Conservation (phyloP, 768 basidiomycete genomes). For the Suillus subaureus region DNA sequence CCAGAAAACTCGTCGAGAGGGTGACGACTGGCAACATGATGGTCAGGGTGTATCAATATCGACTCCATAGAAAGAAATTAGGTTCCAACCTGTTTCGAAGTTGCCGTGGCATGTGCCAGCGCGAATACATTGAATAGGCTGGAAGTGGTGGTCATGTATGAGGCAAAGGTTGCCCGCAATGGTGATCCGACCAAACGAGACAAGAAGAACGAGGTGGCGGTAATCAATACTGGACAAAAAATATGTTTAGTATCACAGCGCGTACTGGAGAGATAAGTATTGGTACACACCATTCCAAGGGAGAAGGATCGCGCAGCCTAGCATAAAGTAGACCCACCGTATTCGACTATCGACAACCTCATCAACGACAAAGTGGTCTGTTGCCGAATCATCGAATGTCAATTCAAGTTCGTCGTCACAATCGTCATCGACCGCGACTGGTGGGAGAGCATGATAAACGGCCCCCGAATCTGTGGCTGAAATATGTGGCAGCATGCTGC, state of each 20-base stretch:
- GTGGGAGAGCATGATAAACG: constrained; percentile 24
- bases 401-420: constrained; percentile 7
- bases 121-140: constrained; percentile 68
- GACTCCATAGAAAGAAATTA: neutral
- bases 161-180: constrained; percentile 60
- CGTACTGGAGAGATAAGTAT: neutral
- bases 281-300: constrained; percentile 83
- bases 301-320: constrained; percentile 84
- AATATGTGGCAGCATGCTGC: neutral
- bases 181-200: constrained; percentile 68
- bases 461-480: constrained; percentile 14
- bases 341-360: constrained; percentile 43
- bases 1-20: constrained; percentile 55
- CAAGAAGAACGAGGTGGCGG: constrained; percentile 80
- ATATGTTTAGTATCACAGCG: constrained; percentile 5
- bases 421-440: constrained; percentile 18
- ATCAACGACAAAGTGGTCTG: constrained; percentile 20
- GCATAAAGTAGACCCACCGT: constrained; percentile 66
- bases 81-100: constrained; percentile 62
- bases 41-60: constrained; percentile 7
- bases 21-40: constrained; percentile 50
- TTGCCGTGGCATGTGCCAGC: constrained; percentile 73
- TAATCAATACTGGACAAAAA: constrained; percentile 70
- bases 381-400: constrained; percentile 24
- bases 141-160: constrained; percentile 64